Conservation (phyloP, 1,139 yeast species). For the Pichia sp. region DNA sequence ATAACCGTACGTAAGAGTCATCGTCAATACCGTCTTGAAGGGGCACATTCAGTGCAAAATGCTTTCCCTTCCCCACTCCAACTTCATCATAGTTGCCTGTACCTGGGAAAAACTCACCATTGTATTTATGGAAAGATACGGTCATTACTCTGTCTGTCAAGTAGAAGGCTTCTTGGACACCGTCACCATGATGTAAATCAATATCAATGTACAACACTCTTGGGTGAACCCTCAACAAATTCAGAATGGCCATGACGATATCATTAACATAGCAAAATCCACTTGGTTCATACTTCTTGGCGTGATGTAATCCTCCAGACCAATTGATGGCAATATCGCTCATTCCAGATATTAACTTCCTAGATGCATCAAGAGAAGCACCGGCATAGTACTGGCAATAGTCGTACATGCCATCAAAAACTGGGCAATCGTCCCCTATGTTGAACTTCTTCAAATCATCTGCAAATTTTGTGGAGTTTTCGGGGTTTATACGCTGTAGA, state of each 20-base stretch:
- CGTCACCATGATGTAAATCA: constrained; percentile 98
- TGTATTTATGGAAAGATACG: constrained; percentile 88
- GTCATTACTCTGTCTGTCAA: constrained; percentile 98
- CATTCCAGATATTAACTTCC: constrained; percentile 83
- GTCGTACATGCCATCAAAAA: constrained; percentile 92
- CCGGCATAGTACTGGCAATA: constrained; percentile 94
- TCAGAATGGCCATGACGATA: constrained; percentile 85
- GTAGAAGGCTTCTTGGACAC: constrained; percentile 96
- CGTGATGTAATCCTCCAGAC: constrained; percentile 97
- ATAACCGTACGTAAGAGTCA: constrained; percentile 52
- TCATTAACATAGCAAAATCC: constrained; percentile 94
- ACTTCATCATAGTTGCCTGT: constrained; percentile 84
- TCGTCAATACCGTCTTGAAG: constrained; percentile 94
- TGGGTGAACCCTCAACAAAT: constrained; percentile 84
- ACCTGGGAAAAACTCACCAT: constrained; percentile 93
- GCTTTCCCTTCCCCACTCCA: constrained; percentile 82
- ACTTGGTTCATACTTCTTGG: constrained; percentile 90
- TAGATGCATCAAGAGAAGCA: constrained; percentile 97
- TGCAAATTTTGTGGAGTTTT: constrained; percentile 75
- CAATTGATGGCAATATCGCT: constrained; percentile 95
- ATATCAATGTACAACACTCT: constrained; percentile 94
- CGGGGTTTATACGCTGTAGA: constrained; percentile 75
- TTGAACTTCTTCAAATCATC: constrained; percentile 92
- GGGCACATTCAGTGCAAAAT: constrained; percentile 86
- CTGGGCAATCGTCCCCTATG: constrained; percentile 97